phyloP scores from a whole-genome alignment of 129 eudicot species.

The Apium graveolens region DNA sequence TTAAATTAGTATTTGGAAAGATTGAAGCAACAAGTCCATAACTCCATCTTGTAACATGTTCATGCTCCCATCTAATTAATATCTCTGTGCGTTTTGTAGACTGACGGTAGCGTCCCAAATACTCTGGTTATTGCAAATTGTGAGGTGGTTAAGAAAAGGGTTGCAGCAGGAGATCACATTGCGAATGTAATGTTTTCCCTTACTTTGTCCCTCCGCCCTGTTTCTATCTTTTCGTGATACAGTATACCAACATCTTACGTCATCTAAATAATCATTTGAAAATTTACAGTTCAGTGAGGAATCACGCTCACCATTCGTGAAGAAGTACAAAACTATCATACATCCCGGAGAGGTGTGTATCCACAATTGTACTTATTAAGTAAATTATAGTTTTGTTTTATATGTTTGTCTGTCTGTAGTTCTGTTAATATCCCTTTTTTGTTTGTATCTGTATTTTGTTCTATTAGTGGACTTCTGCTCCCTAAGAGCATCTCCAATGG shows the following conservation, averaged over 20 bases:
- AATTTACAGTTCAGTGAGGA: slow-evolving; percentile 78
- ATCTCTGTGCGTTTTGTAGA: slow-evolving; percentile 30
- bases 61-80: neutral
- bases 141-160: slow-evolving; percentile 84
- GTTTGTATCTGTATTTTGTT: neutral
- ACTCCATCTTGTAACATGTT: slow-evolving; percentile 3
- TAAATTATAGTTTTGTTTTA: neutral
- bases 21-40: neutral
- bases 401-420: neutral
- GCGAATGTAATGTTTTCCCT: slow-evolving; percentile 46
- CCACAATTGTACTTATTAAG: neutral
- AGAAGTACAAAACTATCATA: slow-evolving; percentile 87
- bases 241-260: neutral
- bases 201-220: neutral
- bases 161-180: slow-evolving; percentile 83
- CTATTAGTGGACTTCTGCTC: neutral
- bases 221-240: neutral
- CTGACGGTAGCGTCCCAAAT: slow-evolving; percentile 84
- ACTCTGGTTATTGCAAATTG: slow-evolving; percentile 89
- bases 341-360: slow-evolving; percentile 95
- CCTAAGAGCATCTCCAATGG: too few relatives aligned
- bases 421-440: neutral
- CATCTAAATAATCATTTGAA: slow-evolving; percentile 14
- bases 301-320: slow-evolving; percentile 85
- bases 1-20: too few relatives aligned